Evolutionary conservation across 1,284 basidiomycete species (phyloP).

Genomic region (Fereydounia khargensis): DNA sequence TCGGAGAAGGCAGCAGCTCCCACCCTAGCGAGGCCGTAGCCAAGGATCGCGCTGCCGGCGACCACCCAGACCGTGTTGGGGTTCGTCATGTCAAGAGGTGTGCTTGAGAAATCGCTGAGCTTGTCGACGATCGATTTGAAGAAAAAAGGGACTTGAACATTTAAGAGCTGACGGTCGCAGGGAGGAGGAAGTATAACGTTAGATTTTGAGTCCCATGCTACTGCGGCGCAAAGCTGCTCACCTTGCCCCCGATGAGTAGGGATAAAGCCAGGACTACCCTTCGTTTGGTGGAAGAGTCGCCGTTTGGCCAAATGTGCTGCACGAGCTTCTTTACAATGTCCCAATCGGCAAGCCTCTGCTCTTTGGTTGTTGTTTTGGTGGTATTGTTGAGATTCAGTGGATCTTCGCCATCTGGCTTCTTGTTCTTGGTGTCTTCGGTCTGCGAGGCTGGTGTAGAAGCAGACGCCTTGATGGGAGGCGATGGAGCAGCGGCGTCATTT

Average conservation of each 20-base stretch:
- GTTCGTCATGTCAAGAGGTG: conserved; percentile 68
- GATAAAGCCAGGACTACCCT: conserved; percentile 81
- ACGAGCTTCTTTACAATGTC: conserved; percentile 63
- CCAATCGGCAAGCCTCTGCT: conserved; percentile 60
- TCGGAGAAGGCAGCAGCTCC: conserved; percentile 87
- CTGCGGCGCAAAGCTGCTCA: conserved; percentile 52
- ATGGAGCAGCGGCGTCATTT: no score
- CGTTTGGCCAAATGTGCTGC: conserved; percentile 65
- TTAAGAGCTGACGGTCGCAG: conserved; percentile 66
- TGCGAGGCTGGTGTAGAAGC: background rate
- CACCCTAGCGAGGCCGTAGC: conserved; percentile 87
- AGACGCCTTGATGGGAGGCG: no score
- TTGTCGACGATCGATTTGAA: conserved; percentile 90
- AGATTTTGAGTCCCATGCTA: background rate
- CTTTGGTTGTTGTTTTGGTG: conserved; percentile 21
- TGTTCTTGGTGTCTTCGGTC: conserved; percentile 2
- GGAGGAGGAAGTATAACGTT: background rate
- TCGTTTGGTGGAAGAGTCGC: conserved; percentile 61
- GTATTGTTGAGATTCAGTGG: conserved; percentile 37
- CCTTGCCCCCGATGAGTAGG: conserved; percentile 82
- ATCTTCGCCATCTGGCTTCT: conserved; percentile 37
- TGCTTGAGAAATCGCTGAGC: conserved; percentile 64
- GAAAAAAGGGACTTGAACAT: conserved; percentile 93
- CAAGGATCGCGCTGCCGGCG: conserved; percentile 81
- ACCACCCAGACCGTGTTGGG: conserved; percentile 84